Base-by-base conservation (phyloP, 2,329 filamentous ascomycete species). In the Chaetomium sp. region DNA sequence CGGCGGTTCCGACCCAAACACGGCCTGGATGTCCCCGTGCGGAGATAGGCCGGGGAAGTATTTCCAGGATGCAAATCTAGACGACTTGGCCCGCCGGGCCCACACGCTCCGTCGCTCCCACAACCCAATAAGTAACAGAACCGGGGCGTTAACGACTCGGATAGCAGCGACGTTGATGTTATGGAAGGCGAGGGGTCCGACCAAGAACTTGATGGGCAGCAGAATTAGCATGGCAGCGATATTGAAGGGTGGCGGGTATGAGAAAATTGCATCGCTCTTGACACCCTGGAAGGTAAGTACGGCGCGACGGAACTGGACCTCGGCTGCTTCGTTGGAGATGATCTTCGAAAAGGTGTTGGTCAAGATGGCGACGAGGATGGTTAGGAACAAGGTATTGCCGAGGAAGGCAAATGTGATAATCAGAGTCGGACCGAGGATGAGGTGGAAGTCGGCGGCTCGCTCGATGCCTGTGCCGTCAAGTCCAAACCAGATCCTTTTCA, bases 251-350 rank as follows among this genome's bases (percentile, higher is more conserved):
- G 89, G 88, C 13, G 86, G 83, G 72, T 90, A 90, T 13, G 86
- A 82, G 72, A 90, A 90, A 35, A 91, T 83, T 8, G 88, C 85
- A 71, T 91, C 89, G 51, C 83, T 86, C 75, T 91, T 91, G 69
- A 91, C 89, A 33, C 89, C 88, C 75, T 91, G 88, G 68, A 91
- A 89, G 0, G 89, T 91, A 19, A 91, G 78, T 9, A 92, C 89
- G 0, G 89, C 87, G 51, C 88, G 83, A 6, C 89, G 85, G 74
- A 90, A 92, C 68, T 89, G 86, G 31, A 91, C 87, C 75, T 92
- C 89, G 4, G 88, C 86, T 0, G 85, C 85, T 21, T 88, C 87
- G 68, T 90, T 88, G 57, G 82, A 81, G n/a, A 88, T 87, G 58
- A 92, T 88, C 61, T 85, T 87, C 61, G 85, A 86, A 72, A 91